These are phyloP conservation scores for Candida anutae DNA, from an alignment of 1,139 yeast species.

Conservation along the genomic window DNA sequence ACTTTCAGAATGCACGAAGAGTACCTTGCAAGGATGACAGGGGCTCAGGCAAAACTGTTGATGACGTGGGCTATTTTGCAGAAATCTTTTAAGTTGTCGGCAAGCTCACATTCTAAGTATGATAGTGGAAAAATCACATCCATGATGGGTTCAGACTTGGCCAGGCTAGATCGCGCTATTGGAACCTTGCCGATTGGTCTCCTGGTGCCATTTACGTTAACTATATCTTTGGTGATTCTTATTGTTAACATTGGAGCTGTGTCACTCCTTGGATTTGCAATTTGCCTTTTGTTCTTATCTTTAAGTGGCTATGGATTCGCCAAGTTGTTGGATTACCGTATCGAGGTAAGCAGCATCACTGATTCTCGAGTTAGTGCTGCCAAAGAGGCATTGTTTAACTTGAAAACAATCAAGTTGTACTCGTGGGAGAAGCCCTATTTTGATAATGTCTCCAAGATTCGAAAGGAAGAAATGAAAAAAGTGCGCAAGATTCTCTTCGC, in stretches of 20 bases:
- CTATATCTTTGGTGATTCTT: slow-evolving; percentile 54
- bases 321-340: slow-evolving; percentile 36
- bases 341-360: slow-evolving; percentile 21
- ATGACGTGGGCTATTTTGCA: slow-evolving; percentile 25
- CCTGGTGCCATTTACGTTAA: slow-evolving; percentile 55
- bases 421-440: slow-evolving; percentile 63
- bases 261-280: slow-evolving; percentile 61
- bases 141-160: slow-evolving; percentile 71
- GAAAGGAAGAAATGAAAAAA: slow-evolving; percentile 42
- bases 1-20: slow-evolving; percentile 54
- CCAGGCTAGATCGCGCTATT: slow-evolving; percentile 71
- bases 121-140: slow-evolving; percentile 31
- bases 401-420: slow-evolving; percentile 30
- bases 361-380: slow-evolving; percentile 26
- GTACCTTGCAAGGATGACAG: slow-evolving; percentile 45
- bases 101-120: slow-evolving; percentile 20
- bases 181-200: slow-evolving; percentile 62
- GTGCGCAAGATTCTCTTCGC: slow-evolving; percentile 40
- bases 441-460: slow-evolving; percentile 30
- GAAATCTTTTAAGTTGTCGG: slow-evolving; percentile 23
- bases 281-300: no score
- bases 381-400: slow-evolving; percentile 28
- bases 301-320: no score
- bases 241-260: slow-evolving; percentile 67
- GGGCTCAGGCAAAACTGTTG: slow-evolving; percentile 27